Evolutionary conservation across 768 basidiomycete genomes (phyloP).

Genomic region (Cystobasidium ongulense): DNA sequence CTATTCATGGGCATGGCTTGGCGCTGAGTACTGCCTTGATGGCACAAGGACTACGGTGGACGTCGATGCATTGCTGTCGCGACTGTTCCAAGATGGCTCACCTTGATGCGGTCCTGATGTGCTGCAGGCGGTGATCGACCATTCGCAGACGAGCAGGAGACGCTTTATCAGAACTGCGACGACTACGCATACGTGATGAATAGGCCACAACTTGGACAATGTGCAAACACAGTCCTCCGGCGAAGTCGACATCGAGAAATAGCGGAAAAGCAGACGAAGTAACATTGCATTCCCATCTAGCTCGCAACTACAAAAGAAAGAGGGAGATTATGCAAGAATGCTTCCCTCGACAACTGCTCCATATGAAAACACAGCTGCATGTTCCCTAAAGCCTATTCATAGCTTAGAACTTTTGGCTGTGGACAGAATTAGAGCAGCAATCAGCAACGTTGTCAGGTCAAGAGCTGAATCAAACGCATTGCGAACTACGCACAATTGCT

Average conservation of each 20-base stretch:
- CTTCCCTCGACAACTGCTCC: neutral
- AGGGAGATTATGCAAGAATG: neutral
- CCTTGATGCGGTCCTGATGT: too few relatives aligned
- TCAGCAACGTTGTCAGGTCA: neutral
- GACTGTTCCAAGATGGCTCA: too few relatives aligned
- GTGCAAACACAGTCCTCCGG: too few relatives aligned
- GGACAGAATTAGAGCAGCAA: neutral
- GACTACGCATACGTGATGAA: too few relatives aligned
- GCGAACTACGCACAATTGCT: slow-evolving; percentile 17
- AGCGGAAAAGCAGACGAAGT: neutral
- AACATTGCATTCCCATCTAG: neutral
- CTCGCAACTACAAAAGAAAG: neutral
- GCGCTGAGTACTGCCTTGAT: neutral
- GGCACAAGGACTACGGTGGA: neutral
- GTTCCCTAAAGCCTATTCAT: neutral
- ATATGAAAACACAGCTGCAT: neutral
- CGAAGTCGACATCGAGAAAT: neutral
- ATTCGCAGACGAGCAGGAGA: too few relatives aligned
- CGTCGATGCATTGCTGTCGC: neutral
- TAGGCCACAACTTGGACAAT: too few relatives aligned
- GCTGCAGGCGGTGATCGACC: too few relatives aligned
- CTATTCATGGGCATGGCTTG: slow-evolving; percentile 2
- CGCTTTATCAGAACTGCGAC: too few relatives aligned
- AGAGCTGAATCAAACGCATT: neutral
- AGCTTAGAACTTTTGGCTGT: slow-evolving; percentile 20